These are phyloP conservation scores for Myxozyma sirexii DNA, from an alignment of 805 yeast species.

Conservation along the genomic window DNA sequence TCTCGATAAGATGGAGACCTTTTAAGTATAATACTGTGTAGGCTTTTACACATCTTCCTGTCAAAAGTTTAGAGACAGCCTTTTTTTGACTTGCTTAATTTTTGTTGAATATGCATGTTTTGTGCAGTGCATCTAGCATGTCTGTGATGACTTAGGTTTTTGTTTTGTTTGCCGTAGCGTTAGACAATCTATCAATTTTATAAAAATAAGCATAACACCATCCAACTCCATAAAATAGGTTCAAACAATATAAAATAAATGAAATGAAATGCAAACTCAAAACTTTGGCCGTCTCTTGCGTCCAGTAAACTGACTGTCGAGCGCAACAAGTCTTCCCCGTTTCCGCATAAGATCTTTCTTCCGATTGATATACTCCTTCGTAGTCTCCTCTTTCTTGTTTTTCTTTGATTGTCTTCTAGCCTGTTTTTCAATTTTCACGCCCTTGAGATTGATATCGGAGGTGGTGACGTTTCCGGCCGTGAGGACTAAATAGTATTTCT, in stretches of 20 bases:
- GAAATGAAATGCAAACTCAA: conserved; percentile 38
- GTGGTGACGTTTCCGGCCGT: conserved; percentile 66
- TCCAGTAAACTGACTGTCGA: conserved; percentile 89
- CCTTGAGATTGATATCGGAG: conserved; percentile 71
- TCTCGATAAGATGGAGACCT: conserved; percentile 45
- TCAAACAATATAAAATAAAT: neutral
- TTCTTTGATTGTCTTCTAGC: conserved; percentile 42
- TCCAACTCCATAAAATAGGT: no score
- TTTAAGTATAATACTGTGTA: neutral
- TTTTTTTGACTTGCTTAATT: neutral
- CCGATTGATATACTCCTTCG: conserved; percentile 78
- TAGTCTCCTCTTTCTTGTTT: conserved; percentile 64
- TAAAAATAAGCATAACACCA: neutral
- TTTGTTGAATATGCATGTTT: conserved; percentile 3
- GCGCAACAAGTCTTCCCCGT: conserved; percentile 85
- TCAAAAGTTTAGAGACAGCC: neutral
- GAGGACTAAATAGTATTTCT: conserved; percentile 85
- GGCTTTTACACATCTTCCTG: neutral
- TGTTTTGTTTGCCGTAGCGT: neutral
- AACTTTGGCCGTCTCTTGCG: conserved; percentile 74
- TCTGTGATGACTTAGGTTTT: neutral
- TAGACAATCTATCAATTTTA: neutral
- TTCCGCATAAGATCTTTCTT: conserved; percentile 92
- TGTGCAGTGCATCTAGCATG: conserved; percentile 11
- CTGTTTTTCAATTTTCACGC: conserved; percentile 74